Percentiles rank a stretch among this genome's conserved stretches.
Conservation (phyloP, 2,329 filamentous ascomycete genomes). For the Capronia coronata region DNA sequence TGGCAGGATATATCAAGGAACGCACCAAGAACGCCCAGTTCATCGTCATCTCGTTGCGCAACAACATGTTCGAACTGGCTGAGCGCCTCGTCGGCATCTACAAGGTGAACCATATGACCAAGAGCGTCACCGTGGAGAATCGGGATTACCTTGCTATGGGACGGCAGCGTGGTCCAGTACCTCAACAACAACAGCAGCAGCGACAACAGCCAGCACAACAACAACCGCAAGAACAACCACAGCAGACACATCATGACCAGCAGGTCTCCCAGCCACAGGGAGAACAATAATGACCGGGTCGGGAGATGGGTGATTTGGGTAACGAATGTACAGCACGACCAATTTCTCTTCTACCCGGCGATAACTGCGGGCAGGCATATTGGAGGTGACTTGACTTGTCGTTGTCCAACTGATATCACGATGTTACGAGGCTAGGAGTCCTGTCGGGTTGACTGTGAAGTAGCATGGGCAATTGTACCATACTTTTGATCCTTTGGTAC, state of each 20-base stretch:
- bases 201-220: slow-evolving; percentile 1
- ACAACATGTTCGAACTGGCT: slow-evolving; percentile 99
- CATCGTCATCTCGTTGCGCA: slow-evolving; percentile 93
- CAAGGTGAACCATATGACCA: slow-evolving; percentile 98
- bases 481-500: too few species aligned
- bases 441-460: too few species aligned
- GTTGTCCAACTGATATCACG: background rate
- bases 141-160: slow-evolving; percentile 52
- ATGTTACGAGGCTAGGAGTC: background rate
- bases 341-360: too few species aligned
- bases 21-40: slow-evolving; percentile 98
- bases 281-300: background rate
- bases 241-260: background rate
- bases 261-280: background rate
- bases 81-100: slow-evolving; percentile 92
- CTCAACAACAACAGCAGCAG: background rate
- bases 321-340: too few species aligned
- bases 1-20: slow-evolving; percentile 98
- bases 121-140: slow-evolving; percentile 85
- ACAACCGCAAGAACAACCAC: background rate
- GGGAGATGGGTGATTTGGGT: background rate
- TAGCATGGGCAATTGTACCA: too few species aligned
- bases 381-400: too few species aligned
- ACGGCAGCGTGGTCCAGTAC: too few species aligned
- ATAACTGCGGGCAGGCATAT: too few species aligned